Evolutionary conservation across 441 rosid genomes (phyloP), one percentile per base, ranked within the genome.

Genomic region (Brassica hybrid): DNA sequence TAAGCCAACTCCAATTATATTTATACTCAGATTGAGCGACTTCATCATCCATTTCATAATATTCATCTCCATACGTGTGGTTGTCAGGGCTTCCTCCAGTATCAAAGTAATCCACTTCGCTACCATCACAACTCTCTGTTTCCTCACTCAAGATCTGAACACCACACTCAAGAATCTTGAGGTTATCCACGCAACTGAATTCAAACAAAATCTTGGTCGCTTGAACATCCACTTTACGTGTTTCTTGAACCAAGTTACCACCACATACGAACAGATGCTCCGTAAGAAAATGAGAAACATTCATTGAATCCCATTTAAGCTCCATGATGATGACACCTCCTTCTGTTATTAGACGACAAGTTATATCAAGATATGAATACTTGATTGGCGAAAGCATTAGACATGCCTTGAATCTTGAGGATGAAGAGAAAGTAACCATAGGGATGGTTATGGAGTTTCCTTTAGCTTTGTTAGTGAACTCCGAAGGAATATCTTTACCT

Each of bases 111-210:
- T 56, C 57, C 67, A 21, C 62, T 58, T 66, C 32, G 7, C 21
- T 30, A 6, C 25, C 41, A 16, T 57, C 58, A 2, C 7, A 57
- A 41, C 72, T 43, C 58, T 74, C 72, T 38, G 7, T 7, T 11
- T 66, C 71, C 2, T 66, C 58, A 11, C 59, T 23, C 50, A 43
- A 43, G 12, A 75, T 58, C 10, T 14, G 67, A 58, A 75, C 67
- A 59, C 78, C 67, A 0, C 78, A 75, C 38, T 58, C 67, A 67
- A 75, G 2, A 57, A 75, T 75, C 67, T 67, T 58, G 25, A 1
- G 2, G 58, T 34, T 74, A 16, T 66, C 45, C 7, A 3, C 25
- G 30, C 66, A 57, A 30, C 67, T 75, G 38, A 67, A 75, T 2
- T 67, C 68, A 67, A 67, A 74, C 6, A 66, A 0, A 66, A 74